Percentiles rank a stretch among this genome's conserved stretches.
phyloP scores from a whole-genome alignment of 148 eudicot species.

The Euryodendron excelsum region DNA sequence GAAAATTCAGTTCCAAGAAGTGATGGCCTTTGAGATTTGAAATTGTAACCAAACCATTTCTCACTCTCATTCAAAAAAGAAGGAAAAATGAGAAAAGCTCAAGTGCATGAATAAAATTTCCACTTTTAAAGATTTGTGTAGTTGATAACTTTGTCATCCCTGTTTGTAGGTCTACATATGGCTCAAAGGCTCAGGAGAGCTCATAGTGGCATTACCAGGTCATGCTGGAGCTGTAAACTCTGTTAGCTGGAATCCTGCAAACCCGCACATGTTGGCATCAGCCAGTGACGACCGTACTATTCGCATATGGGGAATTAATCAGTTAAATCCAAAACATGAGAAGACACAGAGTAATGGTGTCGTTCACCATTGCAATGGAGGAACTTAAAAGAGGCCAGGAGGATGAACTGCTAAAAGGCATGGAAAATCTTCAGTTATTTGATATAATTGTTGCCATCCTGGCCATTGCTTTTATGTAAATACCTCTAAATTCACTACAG shows the following conservation, averaged over 20 bases:
- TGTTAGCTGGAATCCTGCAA: constrained; percentile 79
- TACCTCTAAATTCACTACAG: not conserved
- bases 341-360: constrained; percentile 35
- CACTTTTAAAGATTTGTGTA: too few species aligned
- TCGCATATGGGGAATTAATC: constrained; percentile 70
- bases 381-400: constrained; percentile 8
- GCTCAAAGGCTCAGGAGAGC: constrained; percentile 73
- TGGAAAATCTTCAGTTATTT: constrained; percentile 2
- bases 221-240: constrained; percentile 82
- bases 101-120: too few species aligned
- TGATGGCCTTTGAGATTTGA: too few species aligned
- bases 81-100: too few species aligned
- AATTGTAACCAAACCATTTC: too few species aligned
- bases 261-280: constrained; percentile 87
- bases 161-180: constrained; percentile 70
- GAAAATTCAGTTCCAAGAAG: too few species aligned
- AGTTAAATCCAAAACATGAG: constrained; percentile 26
- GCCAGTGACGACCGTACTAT: constrained; percentile 88
- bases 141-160: not conserved
- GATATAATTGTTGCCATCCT: constrained; percentile 6
- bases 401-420: not conserved
- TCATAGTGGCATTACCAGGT: constrained; percentile 53
- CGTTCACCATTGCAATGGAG: constrained; percentile 47
- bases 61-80: too few species aligned
- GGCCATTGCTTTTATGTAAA: constrained; percentile 21